Percentiles rank a stretch among this genome's conserved stretches.
Conservation (phyloP, 164 flowering plant genomes). For the Santalum album region DNA sequence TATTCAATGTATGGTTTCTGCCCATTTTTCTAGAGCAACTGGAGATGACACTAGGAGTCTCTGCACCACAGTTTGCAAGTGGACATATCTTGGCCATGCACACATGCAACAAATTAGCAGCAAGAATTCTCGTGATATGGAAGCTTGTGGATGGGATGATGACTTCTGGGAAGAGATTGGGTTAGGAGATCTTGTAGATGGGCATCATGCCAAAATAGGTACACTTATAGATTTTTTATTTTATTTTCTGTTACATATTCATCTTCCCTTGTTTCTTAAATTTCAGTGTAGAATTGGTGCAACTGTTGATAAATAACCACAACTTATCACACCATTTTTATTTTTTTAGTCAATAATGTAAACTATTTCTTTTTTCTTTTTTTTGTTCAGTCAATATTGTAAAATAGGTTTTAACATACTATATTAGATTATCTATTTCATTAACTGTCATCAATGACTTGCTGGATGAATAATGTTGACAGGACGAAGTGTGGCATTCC, state of each 20-base stretch:
- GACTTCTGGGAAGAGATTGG: constrained; percentile 98
- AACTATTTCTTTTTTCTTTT: too few relatives aligned
- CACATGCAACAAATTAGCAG: constrained; percentile 73
- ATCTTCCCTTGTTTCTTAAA: not conserved
- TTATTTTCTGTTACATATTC: not conserved
- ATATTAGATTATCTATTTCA: too few relatives aligned
- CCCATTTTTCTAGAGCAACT: constrained; percentile 58
- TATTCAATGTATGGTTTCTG: not conserved
- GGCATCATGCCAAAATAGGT: constrained; percentile 98
- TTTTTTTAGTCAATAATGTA: too few relatives aligned
- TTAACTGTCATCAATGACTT: not conserved
- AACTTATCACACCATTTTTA: too few relatives aligned
- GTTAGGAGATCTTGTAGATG: constrained; percentile 84
- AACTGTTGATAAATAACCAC: too few relatives aligned
- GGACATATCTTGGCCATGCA: constrained; percentile 99
- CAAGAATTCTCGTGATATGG: constrained; percentile 74
- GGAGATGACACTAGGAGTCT: constrained; percentile 96
- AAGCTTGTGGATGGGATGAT: constrained; percentile 99
- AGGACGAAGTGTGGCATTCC: constrained; percentile 99
- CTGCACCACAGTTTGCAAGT: constrained; percentile 98
- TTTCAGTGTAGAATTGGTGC: too few relatives aligned
- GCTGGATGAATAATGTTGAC: constrained; percentile 16
- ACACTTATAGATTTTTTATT: constrained; percentile 16
- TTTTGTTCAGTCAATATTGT: too few relatives aligned
- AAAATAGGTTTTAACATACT: too few relatives aligned